These are phyloP conservation scores for Collybia sp. DNA, from an alignment of 768 basidiomycete genomes.

Conservation along the genomic window DNA sequence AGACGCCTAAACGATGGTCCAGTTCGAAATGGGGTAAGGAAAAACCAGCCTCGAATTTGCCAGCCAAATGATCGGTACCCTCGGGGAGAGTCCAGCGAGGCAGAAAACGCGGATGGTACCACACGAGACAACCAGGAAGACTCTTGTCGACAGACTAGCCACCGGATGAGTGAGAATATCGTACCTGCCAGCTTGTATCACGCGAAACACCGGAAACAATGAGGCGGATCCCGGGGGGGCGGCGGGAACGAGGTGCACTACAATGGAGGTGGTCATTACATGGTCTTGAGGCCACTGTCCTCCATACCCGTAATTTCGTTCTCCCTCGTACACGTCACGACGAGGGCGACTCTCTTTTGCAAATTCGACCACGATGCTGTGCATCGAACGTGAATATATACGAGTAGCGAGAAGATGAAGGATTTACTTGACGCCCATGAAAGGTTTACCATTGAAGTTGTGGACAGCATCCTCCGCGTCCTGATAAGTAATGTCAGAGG, in stretches of 20 bases:
- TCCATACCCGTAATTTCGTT: constrained; percentile 52
- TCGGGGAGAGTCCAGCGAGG: constrained; percentile 9
- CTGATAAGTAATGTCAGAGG: constrained; percentile 29
- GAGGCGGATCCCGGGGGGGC: constrained; percentile 79
- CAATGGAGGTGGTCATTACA: constrained; percentile 9
- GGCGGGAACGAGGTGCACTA: constrained; percentile 59
- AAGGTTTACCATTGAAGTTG: constrained; percentile 82
- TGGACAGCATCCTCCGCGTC: constrained; percentile 94
- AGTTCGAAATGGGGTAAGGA: constrained; percentile 11
- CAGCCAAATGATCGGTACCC: constrained; percentile 10
- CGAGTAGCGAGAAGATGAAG: background rate
- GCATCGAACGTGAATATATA: constrained; percentile 2
- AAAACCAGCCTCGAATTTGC: constrained; percentile 4
- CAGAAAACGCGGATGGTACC: constrained; percentile 18
- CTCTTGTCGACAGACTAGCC: constrained; percentile 6
- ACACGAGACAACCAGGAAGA: constrained; percentile 14
- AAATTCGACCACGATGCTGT: constrained; percentile 92
- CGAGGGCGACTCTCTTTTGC: constrained; percentile 90
- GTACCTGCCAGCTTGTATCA: constrained; percentile 99
- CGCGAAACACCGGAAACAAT: constrained; percentile 86
- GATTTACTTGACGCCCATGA: constrained; percentile 81
- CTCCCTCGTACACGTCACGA: constrained; percentile 66
- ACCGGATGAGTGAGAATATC: constrained; percentile 29
- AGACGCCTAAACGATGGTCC: constrained; percentile 17
- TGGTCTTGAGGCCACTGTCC: constrained; percentile 1